phyloP scores from a whole-genome alignment of 768 basidiomycete genomes.

The Rhizopogon vinicolor region DNA sequence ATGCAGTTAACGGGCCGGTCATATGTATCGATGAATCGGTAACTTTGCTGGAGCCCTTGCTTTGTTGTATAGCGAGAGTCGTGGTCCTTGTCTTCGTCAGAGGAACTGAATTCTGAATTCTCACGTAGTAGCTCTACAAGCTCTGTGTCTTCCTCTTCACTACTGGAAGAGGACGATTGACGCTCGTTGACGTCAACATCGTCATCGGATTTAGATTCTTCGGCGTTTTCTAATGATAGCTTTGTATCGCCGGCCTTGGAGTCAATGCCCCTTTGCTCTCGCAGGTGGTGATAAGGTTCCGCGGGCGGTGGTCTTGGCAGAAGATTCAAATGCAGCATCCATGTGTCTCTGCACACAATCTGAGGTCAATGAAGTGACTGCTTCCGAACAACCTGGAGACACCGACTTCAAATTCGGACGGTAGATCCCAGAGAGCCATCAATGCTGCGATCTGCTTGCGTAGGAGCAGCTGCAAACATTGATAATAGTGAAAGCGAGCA shows the following conservation, averaged over 20 bases:
- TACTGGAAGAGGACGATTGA: slow-evolving; percentile 7
- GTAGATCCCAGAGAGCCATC: slow-evolving; percentile 61
- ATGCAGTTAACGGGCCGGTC: slow-evolving; percentile 48
- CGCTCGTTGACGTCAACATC: slow-evolving; percentile 5
- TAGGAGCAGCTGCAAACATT: slow-evolving; percentile 78
- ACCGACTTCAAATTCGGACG: slow-evolving; percentile 73
- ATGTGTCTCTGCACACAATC: slow-evolving; percentile 76
- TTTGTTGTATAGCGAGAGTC: slow-evolving; percentile 1
- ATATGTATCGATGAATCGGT: slow-evolving; percentile 22
- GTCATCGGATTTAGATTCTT: slow-evolving; percentile 13
- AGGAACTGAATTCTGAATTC: slow-evolving; percentile 30
- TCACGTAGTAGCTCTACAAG: slow-evolving; percentile 35
- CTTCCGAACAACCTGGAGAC: neutral
- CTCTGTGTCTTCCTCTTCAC: slow-evolving; percentile 29
- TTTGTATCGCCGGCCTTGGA: slow-evolving; percentile 4
- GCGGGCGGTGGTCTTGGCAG: slow-evolving; percentile 55
- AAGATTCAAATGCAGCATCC: slow-evolving; percentile 68
- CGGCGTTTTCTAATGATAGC: neutral
- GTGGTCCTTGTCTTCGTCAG: slow-evolving; percentile 10
- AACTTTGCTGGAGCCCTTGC: neutral
- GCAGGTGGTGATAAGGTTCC: slow-evolving; percentile 52
- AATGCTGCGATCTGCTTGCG: slow-evolving; percentile 71
- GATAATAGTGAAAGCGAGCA: slow-evolving; percentile 76
- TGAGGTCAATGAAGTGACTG: slow-evolving; percentile 23
- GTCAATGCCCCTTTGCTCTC: slow-evolving; percentile 28